A percentile compares a stretch with the other conserved stretches of the same genome.
Conservation (phyloP, 73 alveolate species). For the Stentor coeruleus region DNA sequence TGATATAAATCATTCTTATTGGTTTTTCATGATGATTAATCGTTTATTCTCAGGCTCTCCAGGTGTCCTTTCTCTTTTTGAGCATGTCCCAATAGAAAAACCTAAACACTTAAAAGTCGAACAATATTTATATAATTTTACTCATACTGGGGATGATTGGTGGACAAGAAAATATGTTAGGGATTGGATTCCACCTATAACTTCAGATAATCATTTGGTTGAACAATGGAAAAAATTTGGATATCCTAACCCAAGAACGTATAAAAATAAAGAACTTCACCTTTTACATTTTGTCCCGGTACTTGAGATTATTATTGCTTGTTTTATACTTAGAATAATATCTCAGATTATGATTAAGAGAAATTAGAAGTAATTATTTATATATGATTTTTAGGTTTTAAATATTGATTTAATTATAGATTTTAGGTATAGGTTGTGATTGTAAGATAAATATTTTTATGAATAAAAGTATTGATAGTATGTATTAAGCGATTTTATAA, state of each 20-base stretch:
- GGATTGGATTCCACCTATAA: conserved; percentile 1
- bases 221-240: conserved; percentile 32
- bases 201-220: not conserved
- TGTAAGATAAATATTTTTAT: too few species aligned
- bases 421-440: too few species aligned
- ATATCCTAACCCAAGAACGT: not conserved
- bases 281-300: conserved; percentile 2
- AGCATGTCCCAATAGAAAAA: conserved; percentile 45
- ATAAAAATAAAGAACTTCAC: not conserved
- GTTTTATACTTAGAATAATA: too few species aligned
- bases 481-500: too few species aligned
- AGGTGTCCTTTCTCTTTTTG: conserved; percentile 26
- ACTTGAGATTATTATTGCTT: not conserved
- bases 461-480: too few species aligned
- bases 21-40: conserved; percentile 35
- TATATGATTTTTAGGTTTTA: too few species aligned
- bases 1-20: conserved; percentile 21
- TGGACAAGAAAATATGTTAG: conserved; percentile 31
- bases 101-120: conserved; percentile 54
- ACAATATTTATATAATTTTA: conserved; percentile 42
- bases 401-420: too few species aligned
- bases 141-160: conserved; percentile 34
- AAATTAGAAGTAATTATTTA: too few species aligned
- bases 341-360: too few species aligned
- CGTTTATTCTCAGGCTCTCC: conserved; percentile 34